These are phyloP conservation scores for Penicillium canariense DNA, from an alignment of 495 filamentous ascomycete species.

Conservation along the genomic window DNA sequence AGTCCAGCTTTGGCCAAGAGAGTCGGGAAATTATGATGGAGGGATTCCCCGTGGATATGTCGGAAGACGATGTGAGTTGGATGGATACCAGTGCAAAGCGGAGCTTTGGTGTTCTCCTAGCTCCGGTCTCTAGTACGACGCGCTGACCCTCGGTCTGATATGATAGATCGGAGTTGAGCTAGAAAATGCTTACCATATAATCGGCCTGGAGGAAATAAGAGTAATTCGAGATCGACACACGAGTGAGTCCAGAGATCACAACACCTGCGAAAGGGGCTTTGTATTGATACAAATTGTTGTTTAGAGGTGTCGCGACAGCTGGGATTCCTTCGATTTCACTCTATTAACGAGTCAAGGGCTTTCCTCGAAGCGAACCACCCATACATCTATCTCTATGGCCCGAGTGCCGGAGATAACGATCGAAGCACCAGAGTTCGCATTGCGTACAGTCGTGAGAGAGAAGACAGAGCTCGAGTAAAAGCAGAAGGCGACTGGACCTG, in stretches of 20 bases:
- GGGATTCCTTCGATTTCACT: constrained; percentile 66
- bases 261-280: neutral
- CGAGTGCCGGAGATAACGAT: constrained; percentile 45
- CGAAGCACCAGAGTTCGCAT: constrained; percentile 59
- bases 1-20: constrained; percentile 48
- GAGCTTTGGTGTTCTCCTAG: too few relatives aligned
- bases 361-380: constrained; percentile 70
- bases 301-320: constrained; percentile 60
- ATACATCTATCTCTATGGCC: constrained; percentile 55
- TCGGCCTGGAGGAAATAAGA: constrained; percentile 59
- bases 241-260: constrained; percentile 40
- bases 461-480: constrained; percentile 49
- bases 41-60: constrained; percentile 56
- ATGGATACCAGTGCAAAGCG: too few relatives aligned
- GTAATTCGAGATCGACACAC: constrained; percentile 67
- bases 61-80: constrained; percentile 57
- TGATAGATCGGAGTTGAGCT: constrained; percentile 63
- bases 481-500: constrained; percentile 77
- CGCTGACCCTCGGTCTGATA: neutral
- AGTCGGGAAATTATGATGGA: constrained; percentile 63
- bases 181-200: constrained; percentile 54
- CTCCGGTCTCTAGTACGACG: neutral
- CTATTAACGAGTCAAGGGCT: constrained; percentile 55
- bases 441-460: constrained; percentile 56
- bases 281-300: neutral